These are phyloP conservation scores for Pythium chondricola DNA, from an alignment of 352 stramenopile species.

Conservation along the genomic window DNA sequence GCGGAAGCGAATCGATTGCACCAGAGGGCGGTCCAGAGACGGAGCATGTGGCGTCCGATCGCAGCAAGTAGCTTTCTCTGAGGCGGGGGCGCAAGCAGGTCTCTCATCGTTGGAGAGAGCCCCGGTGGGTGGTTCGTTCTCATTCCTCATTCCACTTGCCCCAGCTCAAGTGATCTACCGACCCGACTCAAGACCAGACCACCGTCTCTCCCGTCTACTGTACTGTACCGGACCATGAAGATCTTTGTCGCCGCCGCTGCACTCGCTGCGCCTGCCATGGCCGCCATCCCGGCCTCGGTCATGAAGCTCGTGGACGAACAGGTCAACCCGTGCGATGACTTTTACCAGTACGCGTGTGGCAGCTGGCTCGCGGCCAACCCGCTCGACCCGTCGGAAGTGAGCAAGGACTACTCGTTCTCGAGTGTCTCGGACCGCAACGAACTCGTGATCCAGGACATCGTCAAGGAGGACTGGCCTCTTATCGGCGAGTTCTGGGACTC, in stretches of 20 bases:
- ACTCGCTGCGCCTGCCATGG: slow-evolving; percentile 6
- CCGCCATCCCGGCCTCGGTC: slow-evolving; percentile 28
- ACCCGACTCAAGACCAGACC: slow-evolving; percentile 2
- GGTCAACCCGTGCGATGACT: slow-evolving; percentile 56
- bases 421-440: slow-evolving; percentile 46
- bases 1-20: too few species aligned
- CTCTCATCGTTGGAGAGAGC: too few species aligned
- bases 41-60: too few species aligned
- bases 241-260: slow-evolving; percentile 18
- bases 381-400: slow-evolving; percentile 18
- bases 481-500: slow-evolving; percentile 58
- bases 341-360: slow-evolving; percentile 68
- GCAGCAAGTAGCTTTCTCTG: too few species aligned
- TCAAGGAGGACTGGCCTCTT: slow-evolving; percentile 58
- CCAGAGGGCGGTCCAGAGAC: too few species aligned
- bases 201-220: neutral
- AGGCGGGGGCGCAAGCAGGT: too few species aligned
- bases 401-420: slow-evolving; percentile 41
- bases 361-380: slow-evolving; percentile 37
- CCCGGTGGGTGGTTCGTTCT: neutral
- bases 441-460: slow-evolving; percentile 41
- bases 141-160: slow-evolving; percentile 21
- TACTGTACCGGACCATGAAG: slow-evolving; percentile 21
- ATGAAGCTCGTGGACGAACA: slow-evolving; percentile 36
- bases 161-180: slow-evolving; percentile 19